Evolutionary conservation across 2,329 filamentous ascomycete genomes (phyloP), one percentile per base, ranked within the genome.

Genomic region (Cladosporium velox): DNA sequence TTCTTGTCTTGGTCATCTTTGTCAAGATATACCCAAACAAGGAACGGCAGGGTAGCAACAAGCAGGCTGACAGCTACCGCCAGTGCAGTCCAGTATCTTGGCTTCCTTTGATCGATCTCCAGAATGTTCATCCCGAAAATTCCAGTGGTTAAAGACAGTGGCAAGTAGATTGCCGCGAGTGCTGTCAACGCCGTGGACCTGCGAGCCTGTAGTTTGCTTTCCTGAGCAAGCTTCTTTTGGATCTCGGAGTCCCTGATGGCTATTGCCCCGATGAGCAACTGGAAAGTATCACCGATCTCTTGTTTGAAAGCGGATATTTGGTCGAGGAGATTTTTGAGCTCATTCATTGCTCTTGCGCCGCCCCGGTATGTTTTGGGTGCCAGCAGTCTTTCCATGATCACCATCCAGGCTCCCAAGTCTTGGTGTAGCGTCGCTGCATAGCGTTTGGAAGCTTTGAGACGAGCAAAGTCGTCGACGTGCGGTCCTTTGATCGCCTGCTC

Each of bases 71-170:
- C 15, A 7, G 15, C 38, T 15, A 41, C 15, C 4, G 38, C 38
- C 38, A 41, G 15, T n/a, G 15, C 38, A 10, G 41, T 18, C 41
- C 41, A 44, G 18, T n/a, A 44, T 21, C 12, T 44, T 6, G 41
- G 41, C 18, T 21, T 11, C 2, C 41, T 12, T 52, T 30, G 4
- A 5, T 26, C 71, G 51, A 71, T 70, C 66, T 71, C 70, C 30
- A 65, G 57, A 12, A 72, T 59, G 64, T 72, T 72, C 70, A 72
- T 72, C 4, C 71, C 70, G 51, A 70, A 71, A 7, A 72, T 65
- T 10, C 70, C 65, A 1, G 71, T 71, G 2, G 71, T 67, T 34
- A 72, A 69, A 2, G 67, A 68, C 26, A 71, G 63, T 2, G 70
- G 71, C 2, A 72, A 49, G 49, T 71, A 71, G n/a, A 72, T 30